phyloP scores from a whole-genome alignment of 352 stramenopile species.

The Hyaloperonospora brassicae region DNA sequence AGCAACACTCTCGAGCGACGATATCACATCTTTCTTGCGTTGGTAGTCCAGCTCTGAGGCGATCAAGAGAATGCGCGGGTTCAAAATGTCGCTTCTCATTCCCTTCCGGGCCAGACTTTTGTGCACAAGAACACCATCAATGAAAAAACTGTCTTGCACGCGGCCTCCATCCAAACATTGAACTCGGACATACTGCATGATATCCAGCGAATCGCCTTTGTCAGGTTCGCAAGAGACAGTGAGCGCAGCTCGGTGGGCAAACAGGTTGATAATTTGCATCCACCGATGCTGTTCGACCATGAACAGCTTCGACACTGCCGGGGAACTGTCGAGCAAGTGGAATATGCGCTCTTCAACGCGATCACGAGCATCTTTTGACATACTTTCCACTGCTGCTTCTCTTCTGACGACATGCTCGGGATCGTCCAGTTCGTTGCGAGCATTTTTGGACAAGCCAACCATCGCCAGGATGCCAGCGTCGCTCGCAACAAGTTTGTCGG shows the following conservation, averaged over 20 bases:
- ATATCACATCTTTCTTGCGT: slow-evolving; percentile 74
- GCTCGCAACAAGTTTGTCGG: slow-evolving; percentile 28
- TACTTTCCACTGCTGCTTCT: slow-evolving; percentile 39
- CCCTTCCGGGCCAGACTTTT: slow-evolving; percentile 76
- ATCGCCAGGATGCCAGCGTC: slow-evolving; percentile 50
- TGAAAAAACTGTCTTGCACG: slow-evolving; percentile 81
- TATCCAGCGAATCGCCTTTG: slow-evolving; percentile 64
- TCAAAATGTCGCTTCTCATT: slow-evolving; percentile 75
- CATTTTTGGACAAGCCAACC: slow-evolving; percentile 59
- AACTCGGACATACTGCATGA: slow-evolving; percentile 81
- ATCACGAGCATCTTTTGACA: slow-evolving; percentile 53
- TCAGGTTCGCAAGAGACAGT: slow-evolving; percentile 63
- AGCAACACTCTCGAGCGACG: slow-evolving; percentile 74
- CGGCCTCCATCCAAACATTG: slow-evolving; percentile 71
- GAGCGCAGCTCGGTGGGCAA: slow-evolving; percentile 52
- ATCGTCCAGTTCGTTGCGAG: slow-evolving; percentile 45
- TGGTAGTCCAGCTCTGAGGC: slow-evolving; percentile 80
- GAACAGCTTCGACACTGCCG: slow-evolving; percentile 41
- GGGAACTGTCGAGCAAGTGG: slow-evolving; percentile 47
- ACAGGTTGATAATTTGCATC: slow-evolving; percentile 79
- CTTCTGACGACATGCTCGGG: slow-evolving; percentile 28
- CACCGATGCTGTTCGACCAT: slow-evolving; percentile 71
- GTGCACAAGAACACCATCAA: slow-evolving; percentile 83
- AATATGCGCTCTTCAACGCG: slow-evolving; percentile 74
- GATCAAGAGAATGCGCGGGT: slow-evolving; percentile 77